Base-by-base conservation (phyloP, 108 stramenopile species). In the Nitzschia inconspicua region DNA sequence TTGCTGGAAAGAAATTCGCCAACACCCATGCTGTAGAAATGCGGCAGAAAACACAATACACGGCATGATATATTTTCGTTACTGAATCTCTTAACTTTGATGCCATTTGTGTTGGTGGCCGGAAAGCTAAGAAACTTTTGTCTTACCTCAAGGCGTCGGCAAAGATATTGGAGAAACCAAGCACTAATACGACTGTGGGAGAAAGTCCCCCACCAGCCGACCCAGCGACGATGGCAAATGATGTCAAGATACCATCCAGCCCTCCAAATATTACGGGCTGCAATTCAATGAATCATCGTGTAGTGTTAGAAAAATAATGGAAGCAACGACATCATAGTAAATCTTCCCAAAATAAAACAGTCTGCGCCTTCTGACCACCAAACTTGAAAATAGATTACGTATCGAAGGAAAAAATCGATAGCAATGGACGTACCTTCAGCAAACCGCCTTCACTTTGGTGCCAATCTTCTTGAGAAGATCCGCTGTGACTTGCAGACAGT, bases 181-280 rank as follows among this genome's bases (percentile, higher is more conserved):
- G 79, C 53, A 97, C 82, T n/a, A 99, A 79, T 16, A 99, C 89
- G 7, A 96, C 94, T 19, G 75, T 69, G 0, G 80, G 44, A 55
- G 81, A 62, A 57, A 98, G 63, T 6, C 73, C 70, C 0, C 96
- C 97, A 19, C 98, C 98, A 3, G 96, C 94, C 7, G 96, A 93
- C 9, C 94, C 97, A n/a, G 96, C 90, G 9, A 99, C 94, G 64
- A 99, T 96, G 44, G 97, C 96, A 61, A 99, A 97, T 20, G 93
- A 89, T 16, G 98, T 97, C 42, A 99, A 73, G 57, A 99, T 96
- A 1, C 98, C 98, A 65, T 99, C 98, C 30, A 97, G 81, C 28
- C 98, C 98, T 32, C 98, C 98, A 72, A 99, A 99, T 39, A 99
- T 95, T 30, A 93, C 56, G 3, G 91, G 87, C 37, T 54, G 53